A percentile compares a stretch with the other conserved stretches of the same genome.
Conservation (phyloP, 169 alveolate genomes). For the Plasmodium coatneyi region DNA sequence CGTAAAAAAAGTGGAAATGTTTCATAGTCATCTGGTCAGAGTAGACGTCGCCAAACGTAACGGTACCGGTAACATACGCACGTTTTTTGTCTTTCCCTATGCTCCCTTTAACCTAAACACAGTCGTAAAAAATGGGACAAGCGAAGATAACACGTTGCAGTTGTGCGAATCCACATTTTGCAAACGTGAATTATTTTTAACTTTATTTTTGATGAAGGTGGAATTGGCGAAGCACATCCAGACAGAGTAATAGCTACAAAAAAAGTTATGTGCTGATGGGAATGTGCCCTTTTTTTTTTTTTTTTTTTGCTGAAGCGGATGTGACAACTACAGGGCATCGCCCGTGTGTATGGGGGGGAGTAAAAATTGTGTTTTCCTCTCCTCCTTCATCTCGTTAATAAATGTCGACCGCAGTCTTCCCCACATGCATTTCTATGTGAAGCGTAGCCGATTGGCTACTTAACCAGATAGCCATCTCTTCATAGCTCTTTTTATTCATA, state of each 20-base stretch:
- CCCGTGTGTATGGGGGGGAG: not conserved
- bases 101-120: conserved; percentile 37
- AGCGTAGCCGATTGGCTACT: not conserved
- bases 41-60: conserved; percentile 16
- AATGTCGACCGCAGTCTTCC: not conserved
- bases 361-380: not conserved
- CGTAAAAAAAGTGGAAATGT: conserved; percentile 35
- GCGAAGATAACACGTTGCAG: not conserved
- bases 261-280: not conserved
- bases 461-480: not conserved
- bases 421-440: not conserved
- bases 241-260: conserved; percentile 20
- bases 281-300: not conserved
- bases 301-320: not conserved
- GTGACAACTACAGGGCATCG: not conserved
- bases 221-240: not conserved
- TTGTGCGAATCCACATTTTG: not conserved
- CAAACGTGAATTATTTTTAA: conserved; percentile 2
- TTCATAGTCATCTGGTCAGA: conserved; percentile 36
- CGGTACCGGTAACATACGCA: conserved; percentile 1
- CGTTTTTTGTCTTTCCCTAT: conserved; percentile 11
- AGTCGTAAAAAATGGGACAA: not conserved
- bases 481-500: not conserved
- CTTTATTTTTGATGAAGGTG: conserved; percentile 11
- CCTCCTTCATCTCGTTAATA: not conserved